Conservation (phyloP, 495 filamentous ascomycete species). For the Tetracladium marchalianum region DNA sequence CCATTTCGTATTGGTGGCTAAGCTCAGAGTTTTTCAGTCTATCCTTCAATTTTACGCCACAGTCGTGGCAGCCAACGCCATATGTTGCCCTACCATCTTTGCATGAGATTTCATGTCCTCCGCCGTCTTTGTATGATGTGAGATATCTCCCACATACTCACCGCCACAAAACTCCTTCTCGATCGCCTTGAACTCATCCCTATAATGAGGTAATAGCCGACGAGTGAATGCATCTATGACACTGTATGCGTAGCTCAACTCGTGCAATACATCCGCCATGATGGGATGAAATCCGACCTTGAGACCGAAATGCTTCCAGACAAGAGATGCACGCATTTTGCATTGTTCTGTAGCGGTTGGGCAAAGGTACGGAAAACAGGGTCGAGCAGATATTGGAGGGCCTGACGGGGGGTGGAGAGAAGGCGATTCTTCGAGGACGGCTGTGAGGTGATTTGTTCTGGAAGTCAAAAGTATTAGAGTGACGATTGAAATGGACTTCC, state of each 20-base stretch:
- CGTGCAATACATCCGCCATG: constrained; percentile 1
- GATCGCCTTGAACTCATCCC: constrained; percentile 2
- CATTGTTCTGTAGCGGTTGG: not conserved
- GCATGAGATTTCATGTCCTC: too few relatives aligned
- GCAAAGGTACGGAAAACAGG: not conserved
- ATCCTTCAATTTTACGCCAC: too few relatives aligned
- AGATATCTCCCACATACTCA: too few relatives aligned
- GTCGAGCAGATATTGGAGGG: not conserved
- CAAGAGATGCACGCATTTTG: not conserved
- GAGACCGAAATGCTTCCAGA: constrained; percentile 2
- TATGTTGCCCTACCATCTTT: too few relatives aligned
- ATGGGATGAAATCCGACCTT: constrained; percentile 1
- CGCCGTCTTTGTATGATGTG: too few relatives aligned
- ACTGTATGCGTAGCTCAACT: constrained; percentile 6
- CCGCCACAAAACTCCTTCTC: too few relatives aligned
- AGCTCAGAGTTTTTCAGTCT: too few relatives aligned
- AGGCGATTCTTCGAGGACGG: constrained; percentile 9
- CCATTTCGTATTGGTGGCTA: too few relatives aligned
- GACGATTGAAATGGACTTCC: not conserved
- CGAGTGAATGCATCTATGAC: constrained; percentile 6
- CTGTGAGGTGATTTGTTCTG: constrained; percentile 13
- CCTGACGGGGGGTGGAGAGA: not conserved
- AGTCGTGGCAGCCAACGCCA: too few relatives aligned
- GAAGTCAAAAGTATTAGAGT: not conserved
- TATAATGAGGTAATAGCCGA: not conserved